Conservation (phyloP, 257 asterid species). For the Striga asiatica region DNA sequence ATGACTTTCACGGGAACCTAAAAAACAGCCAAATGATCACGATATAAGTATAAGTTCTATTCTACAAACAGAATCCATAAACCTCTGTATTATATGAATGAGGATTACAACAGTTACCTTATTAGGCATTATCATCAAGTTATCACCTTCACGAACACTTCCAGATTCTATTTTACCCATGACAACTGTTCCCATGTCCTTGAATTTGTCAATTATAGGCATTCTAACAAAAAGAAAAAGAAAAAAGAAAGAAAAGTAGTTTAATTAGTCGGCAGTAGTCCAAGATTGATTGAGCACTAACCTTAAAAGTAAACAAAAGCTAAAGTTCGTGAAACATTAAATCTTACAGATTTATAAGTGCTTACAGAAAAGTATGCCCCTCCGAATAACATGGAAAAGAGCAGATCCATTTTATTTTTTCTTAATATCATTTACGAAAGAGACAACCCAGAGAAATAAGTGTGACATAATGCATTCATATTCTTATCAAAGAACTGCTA, state of each 20-base stretch:
- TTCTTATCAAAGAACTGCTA: conserved; percentile 1
- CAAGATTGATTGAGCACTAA: background rate
- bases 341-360: too few species aligned
- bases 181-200: conserved; percentile 93
- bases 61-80: conserved; percentile 1
- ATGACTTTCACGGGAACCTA: conserved; percentile 74
- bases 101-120: conserved; percentile 36
- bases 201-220: conserved; percentile 83
- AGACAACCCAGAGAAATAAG: background rate
- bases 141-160: conserved; percentile 74
- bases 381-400: background rate
- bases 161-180: conserved; percentile 99
- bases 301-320: conserved; percentile 4
- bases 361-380: background rate
- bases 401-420: background rate
- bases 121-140: conserved; percentile 82
- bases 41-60: background rate
- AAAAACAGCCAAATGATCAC: background rate
- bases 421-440: background rate
- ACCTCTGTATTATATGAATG: background rate
- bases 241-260: conserved; percentile 14
- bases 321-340: too few species aligned
- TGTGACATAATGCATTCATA: background rate
- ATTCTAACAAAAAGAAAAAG: too few species aligned
- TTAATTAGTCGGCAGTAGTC: conserved; percentile 3